Percentiles rank a stretch among this genome's conserved stretches.
phyloP scores from a whole-genome alignment of 106 monocot species.

The Alisma plantagoaquatica region DNA sequence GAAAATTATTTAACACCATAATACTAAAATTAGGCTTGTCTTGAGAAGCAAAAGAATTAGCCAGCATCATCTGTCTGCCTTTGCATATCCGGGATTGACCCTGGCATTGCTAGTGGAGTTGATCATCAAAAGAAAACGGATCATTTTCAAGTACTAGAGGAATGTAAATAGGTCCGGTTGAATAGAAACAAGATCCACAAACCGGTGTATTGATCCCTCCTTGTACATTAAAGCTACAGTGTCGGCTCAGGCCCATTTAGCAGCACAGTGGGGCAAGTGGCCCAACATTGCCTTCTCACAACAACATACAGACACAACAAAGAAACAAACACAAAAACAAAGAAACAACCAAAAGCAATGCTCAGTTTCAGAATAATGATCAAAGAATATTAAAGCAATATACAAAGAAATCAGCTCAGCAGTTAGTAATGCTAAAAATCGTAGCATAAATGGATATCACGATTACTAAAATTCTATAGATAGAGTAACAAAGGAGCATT shows the following conservation, averaged over 20 bases:
- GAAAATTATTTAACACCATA: constrained; percentile 23
- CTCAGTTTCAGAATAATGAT: constrained; percentile 72
- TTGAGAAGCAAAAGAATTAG: constrained; percentile 15
- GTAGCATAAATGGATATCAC: too few species aligned
- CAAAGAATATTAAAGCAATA: too few species aligned
- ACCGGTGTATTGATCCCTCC: constrained; percentile 62
- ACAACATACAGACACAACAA: constrained; percentile 70
- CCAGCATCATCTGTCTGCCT: constrained; percentile 22
- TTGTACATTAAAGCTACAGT: constrained; percentile 74
- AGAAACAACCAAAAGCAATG: constrained; percentile 60
- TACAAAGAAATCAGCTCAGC: too few species aligned
- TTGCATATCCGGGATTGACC: constrained; percentile 13
- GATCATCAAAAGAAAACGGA: constrained; percentile 18
- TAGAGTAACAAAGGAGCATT: too few species aligned
- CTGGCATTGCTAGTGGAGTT: constrained; percentile 14
- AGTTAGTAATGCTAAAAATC: too few species aligned
- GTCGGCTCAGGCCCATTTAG: constrained; percentile 81
- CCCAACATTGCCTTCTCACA: constrained; percentile 88
- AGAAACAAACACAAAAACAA: constrained; percentile 91
- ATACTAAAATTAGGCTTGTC: constrained; percentile 12
- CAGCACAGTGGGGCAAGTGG: constrained; percentile 77
- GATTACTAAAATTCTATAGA: too few species aligned
- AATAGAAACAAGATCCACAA: constrained; percentile 81
- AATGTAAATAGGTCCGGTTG: constrained; percentile 45
- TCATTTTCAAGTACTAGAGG: constrained; percentile 22